Percentiles rank a stretch among this genome's conserved stretches.
Conservation (phyloP, 1,139 yeast genomes). For the Taiozyma sp. region DNA sequence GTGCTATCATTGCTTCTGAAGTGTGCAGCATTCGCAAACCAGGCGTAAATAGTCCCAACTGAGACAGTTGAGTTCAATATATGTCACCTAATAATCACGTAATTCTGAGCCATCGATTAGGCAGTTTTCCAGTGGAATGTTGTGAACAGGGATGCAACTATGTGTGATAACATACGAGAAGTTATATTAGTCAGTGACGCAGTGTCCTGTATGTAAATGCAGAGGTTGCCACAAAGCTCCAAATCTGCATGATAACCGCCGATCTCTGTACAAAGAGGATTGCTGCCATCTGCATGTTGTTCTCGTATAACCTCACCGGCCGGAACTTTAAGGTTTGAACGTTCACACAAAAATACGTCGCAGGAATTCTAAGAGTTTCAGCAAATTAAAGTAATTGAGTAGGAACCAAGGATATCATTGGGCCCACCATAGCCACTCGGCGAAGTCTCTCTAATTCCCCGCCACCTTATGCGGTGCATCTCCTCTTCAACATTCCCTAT, state of each 20-base stretch:
- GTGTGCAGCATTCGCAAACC: too few relatives aligned
- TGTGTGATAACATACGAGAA: neutral
- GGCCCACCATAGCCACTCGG: too few relatives aligned
- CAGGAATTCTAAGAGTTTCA: too few relatives aligned
- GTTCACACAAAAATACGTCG: too few relatives aligned
- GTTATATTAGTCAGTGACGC: neutral
- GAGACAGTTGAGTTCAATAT: too few relatives aligned
- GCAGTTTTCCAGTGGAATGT: neutral
- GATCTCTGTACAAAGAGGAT: neutral
- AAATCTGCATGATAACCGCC: neutral
- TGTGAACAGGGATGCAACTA: neutral
- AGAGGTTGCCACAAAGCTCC: neutral
- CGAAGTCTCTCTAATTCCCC: too few relatives aligned
- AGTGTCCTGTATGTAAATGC: neutral
- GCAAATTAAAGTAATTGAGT: too few relatives aligned
- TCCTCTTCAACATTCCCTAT: too few relatives aligned
- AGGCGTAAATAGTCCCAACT: neutral
- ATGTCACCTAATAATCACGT: neutral
- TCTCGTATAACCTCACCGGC: neutral
- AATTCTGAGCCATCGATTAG: neutral
- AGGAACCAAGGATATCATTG: too few relatives aligned
- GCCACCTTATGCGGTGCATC: too few relatives aligned
- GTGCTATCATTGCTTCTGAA: neutral
- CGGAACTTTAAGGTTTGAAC: too few relatives aligned
- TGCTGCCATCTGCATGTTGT: neutral